A percentile compares a stretch with the other conserved stretches of the same genome.
Conservation (phyloP, 2,329 filamentous ascomycete species). For the Cytospora paraplurivora region DNA sequence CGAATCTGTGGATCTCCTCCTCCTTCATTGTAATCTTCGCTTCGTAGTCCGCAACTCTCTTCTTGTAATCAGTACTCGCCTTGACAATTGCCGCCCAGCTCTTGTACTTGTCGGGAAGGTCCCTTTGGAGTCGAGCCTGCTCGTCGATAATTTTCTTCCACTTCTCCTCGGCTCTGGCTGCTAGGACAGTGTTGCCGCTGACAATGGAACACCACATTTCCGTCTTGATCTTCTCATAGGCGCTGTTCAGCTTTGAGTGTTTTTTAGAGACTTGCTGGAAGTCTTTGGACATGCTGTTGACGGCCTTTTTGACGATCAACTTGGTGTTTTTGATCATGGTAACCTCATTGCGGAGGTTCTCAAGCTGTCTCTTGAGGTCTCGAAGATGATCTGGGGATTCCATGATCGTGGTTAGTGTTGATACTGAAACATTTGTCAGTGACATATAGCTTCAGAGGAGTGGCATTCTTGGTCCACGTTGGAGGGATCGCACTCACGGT, state of each 20-base stretch:
- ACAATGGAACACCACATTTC: conserved; percentile 9
- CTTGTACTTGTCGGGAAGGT: conserved; percentile 11
- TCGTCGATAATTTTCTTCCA: conserved; percentile 13
- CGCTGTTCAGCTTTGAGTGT: not conserved
- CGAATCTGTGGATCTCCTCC: conserved; percentile 22
- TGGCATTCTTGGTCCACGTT: not conserved
- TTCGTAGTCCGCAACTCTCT: not conserved
- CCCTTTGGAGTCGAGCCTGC: conserved; percentile 10
- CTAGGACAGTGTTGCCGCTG: not conserved
- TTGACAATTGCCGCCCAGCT: not conserved
- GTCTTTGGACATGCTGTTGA: not conserved
- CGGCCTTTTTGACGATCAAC: not conserved
- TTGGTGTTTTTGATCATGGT: not conserved
- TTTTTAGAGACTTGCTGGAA: not conserved
- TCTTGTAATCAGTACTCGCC: not conserved
- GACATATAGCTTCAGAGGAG: too few relatives aligned
- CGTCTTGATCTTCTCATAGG: not conserved
- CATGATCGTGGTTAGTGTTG: not conserved
- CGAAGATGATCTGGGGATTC: not conserved
- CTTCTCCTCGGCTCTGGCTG: not conserved
- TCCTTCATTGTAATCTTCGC: conserved; percentile 14
- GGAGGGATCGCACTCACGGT: too few relatives aligned
- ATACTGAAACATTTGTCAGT: not conserved
- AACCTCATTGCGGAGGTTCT: not conserved
- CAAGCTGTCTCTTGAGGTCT: not conserved